phyloP scores from a whole-genome alignment of 2,329 filamentous ascomycete species.

The Neocucurbitaria cava region DNA sequence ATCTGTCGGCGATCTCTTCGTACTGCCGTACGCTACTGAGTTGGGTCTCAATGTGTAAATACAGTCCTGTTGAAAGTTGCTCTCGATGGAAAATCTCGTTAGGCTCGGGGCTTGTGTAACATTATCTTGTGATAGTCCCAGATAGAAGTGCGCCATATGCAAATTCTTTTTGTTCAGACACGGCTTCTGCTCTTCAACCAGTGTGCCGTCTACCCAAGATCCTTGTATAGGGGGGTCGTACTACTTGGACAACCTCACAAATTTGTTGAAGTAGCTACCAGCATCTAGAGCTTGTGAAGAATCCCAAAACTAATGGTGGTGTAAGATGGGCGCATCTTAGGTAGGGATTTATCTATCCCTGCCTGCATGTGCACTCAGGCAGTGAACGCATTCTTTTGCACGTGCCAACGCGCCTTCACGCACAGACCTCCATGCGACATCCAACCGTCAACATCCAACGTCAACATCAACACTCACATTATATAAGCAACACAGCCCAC shows the following conservation, averaged over 20 bases:
- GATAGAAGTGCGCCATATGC: slow-evolving; percentile 48
- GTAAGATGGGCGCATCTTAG: too few species aligned
- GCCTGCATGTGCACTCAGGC: too few species aligned
- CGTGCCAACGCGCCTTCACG: slow-evolving; percentile 27
- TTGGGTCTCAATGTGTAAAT: slow-evolving; percentile 92
- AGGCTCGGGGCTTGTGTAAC: slow-evolving; percentile 47
- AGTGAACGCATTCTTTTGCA: slow-evolving; percentile 18
- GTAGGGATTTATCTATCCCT: too few species aligned
- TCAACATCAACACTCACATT: too few species aligned
- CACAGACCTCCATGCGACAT: slow-evolving; percentile 18
- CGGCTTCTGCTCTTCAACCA: background rate
- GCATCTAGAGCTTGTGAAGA: too few species aligned
- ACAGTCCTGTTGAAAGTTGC: slow-evolving; percentile 35
- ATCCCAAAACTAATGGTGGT: too few species aligned
- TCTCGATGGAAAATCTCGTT: slow-evolving; percentile 40
- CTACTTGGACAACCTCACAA: too few species aligned
- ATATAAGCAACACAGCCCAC: too few species aligned
- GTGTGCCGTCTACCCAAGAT: background rate
- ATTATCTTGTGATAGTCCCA: slow-evolving; percentile 52
- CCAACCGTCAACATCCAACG: slow-evolving; percentile 10
- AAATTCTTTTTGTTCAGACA: slow-evolving; percentile 39
- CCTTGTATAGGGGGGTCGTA: too few species aligned
- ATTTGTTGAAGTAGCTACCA: too few species aligned
- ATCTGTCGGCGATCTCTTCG: slow-evolving; percentile 87
- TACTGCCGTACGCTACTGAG: slow-evolving; percentile 91